Evolutionary conservation across 2,329 filamentous ascomycete species (phyloP).

Genomic region (Calonectria hongkongensis): DNA sequence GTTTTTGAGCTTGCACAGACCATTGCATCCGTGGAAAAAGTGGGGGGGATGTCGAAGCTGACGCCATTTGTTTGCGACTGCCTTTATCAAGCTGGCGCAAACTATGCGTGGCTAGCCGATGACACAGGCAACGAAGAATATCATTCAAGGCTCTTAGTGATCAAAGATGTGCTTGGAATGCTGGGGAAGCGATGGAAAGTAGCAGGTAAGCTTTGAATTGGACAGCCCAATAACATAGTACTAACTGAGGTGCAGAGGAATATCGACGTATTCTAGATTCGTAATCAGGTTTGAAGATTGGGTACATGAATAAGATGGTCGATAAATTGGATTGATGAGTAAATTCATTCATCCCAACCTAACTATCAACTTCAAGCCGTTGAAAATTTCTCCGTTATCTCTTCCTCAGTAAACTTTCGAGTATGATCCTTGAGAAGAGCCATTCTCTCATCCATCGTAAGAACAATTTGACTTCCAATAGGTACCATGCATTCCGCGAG

Average conservation of each 20-base stretch:
- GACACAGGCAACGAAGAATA: conserved; percentile 7
- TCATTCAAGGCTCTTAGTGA: background rate
- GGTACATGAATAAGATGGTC: background rate
- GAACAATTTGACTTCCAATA: background rate
- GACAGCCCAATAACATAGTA: background rate
- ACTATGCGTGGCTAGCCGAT: conserved; percentile 7
- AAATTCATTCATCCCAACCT: too few relatives aligned
- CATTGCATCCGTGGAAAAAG: background rate
- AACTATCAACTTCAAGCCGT: too few relatives aligned
- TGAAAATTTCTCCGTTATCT: background rate
- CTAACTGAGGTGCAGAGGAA: conserved; percentile 1
- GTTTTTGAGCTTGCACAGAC: conserved; percentile 1
- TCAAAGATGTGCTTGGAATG: conserved; percentile 10
- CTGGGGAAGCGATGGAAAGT: conserved; percentile 24
- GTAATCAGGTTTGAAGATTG: background rate
- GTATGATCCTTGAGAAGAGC: background rate
- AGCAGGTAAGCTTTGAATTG: conserved; percentile 31
- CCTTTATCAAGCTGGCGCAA: conserved; percentile 18
- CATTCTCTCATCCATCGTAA: background rate
- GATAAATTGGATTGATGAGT: background rate
- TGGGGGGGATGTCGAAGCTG: conserved; percentile 26
- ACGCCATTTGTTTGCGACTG: conserved; percentile 24
- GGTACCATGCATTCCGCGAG: background rate
- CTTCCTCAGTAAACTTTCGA: background rate
- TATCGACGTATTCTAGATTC: background rate